Conservation (phyloP, 225 moss, liverwort and hornwort species). For the Sphagnum tenellum region DNA sequence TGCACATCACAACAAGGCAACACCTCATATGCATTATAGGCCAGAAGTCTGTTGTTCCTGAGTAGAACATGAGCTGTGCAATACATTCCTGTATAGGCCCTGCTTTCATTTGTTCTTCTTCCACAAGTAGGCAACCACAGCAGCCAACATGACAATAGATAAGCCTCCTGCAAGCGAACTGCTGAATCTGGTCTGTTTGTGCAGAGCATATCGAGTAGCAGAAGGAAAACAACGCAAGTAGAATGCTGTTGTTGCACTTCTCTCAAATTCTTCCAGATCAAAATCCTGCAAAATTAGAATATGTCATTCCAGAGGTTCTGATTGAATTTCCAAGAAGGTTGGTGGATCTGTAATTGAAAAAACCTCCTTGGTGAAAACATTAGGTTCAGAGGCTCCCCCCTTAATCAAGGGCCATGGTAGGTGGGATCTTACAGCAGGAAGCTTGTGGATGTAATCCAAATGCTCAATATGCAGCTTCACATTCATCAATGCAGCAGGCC, state of each 20-base stretch:
- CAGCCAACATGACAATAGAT: no score
- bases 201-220: slow-evolving; percentile 26
- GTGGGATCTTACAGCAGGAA: slow-evolving; percentile 50
- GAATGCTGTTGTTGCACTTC: slow-evolving; percentile 65
- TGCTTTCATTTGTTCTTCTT: not conserved
- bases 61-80: no score
- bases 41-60: no score
- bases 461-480: slow-evolving; percentile 69
- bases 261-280: slow-evolving; percentile 55
- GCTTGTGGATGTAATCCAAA: slow-evolving; percentile 32
- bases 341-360: not conserved
- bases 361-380: no score
- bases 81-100: no score
- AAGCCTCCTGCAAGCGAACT: no score
- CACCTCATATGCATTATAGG: no score
- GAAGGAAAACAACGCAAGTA: slow-evolving; percentile 46
- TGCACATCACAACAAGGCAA: no score
- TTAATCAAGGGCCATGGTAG: no score
- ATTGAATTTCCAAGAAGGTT: not conserved
- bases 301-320: not conserved
- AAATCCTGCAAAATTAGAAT: slow-evolving; percentile 44
- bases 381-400: no score
- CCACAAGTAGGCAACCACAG: no score
- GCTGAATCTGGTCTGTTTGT: slow-evolving; percentile 30
- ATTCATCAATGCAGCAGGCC: slow-evolving; percentile 68